These are phyloP conservation scores for Botryotinia calthae DNA, from an alignment of 2,329 filamentous ascomycete species.

Conservation along the genomic window DNA sequence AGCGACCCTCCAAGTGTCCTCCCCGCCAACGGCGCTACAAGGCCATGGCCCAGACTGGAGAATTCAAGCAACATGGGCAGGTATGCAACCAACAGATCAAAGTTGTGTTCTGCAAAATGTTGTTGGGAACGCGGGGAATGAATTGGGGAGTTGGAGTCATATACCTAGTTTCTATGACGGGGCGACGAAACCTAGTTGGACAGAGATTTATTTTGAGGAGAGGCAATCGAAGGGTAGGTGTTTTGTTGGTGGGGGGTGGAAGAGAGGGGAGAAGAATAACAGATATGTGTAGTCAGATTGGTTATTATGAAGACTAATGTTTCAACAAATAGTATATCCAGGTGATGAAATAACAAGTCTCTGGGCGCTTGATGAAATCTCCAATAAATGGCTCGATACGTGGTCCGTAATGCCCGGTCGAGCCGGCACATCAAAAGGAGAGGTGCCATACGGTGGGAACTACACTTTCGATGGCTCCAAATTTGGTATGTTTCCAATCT, in stretches of 20 bases:
- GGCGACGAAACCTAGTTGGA: slow-evolving; percentile 4
- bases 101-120: slow-evolving; percentile 27
- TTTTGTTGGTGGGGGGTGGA: not conserved
- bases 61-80: slow-evolving; percentile 5
- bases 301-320: not conserved
- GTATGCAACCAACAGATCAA: slow-evolving; percentile 8
- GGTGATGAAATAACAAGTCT: slow-evolving; percentile 14
- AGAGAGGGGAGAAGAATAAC: not conserved
- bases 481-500: not conserved
- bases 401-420: slow-evolving; percentile 10
- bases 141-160: slow-evolving; percentile 11
- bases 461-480: slow-evolving; percentile 9
- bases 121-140: slow-evolving; percentile 1
- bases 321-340: slow-evolving; percentile 9
- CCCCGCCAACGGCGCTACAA: slow-evolving; percentile 10
- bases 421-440: slow-evolving; percentile 4
- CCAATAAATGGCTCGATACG: slow-evolving; percentile 15
- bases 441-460: slow-evolving; percentile 1
- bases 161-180: slow-evolving; percentile 17
- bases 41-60: not conserved
- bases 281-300: too few species aligned
- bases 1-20: not conserved
- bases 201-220: slow-evolving; percentile 9
- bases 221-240: not conserved
- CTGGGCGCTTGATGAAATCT: not conserved